Evolutionary conservation across 73 alveolate species (phyloP), one percentile per base, ranked within the genome.

Genomic region (Tetrahymena elliotti): DNA sequence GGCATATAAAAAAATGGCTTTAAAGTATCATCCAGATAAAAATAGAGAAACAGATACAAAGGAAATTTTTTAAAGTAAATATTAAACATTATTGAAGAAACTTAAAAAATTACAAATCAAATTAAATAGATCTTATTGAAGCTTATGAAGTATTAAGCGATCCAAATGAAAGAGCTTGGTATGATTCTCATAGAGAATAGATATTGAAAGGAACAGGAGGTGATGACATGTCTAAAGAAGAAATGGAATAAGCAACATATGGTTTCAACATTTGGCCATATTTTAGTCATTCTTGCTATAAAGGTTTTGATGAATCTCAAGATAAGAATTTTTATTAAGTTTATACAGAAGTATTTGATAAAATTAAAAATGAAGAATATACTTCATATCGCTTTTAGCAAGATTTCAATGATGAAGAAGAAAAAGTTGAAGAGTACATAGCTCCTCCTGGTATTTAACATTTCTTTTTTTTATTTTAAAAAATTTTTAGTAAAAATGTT

Each of bases 161-260:
- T 92, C 99, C 99, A 11, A 97, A 99, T 27, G 99, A 98, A 95
- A 96, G 99, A 94, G 97, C 98, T 33, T 99, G 99, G 99, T 99
- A 99, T 93, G 99, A 99, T 94, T 97, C 98, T 83, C 99, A 98
- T 84, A 97, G 98, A 84, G 97, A 97, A 24, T 96, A 98, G 92
- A 98, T 98, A 33, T 96, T 98, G 95, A 95, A 96, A 31, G 99
- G 99, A 27, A 97, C 97, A 18, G 97, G 96, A 39, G 95, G 93
- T 2, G 98, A 96, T 39, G 97, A 96, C 34, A 93, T 52, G 41
- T 96, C 93, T 68, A 53, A 52, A 84, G 97, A 95, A 35, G 96
- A 95, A 53, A 97, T 93, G 93, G 99, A 98, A 93, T 98, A 96
- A 93, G 97, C 95, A 94, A 35, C 84, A 18, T 83, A 97, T 84